These are phyloP conservation scores for Aschersonia sp. DNA, from an alignment of 2,329 filamentous ascomycete species.

Conservation along the genomic window DNA sequence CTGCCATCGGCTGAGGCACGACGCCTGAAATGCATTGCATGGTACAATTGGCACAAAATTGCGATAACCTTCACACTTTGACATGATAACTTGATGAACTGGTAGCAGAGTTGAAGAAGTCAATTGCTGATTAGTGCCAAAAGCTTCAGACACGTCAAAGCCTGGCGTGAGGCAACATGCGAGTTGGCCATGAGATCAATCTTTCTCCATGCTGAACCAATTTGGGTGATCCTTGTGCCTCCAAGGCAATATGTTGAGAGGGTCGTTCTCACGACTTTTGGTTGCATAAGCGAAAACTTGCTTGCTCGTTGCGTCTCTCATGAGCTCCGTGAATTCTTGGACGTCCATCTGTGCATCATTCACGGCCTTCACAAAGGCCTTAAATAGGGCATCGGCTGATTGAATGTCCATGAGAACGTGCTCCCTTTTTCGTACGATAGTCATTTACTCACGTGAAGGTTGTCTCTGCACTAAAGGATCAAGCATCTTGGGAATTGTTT, in stretches of 20 bases:
- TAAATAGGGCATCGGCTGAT: constrained; percentile 35
- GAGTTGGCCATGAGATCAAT: constrained; percentile 4
- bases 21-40: too few species aligned
- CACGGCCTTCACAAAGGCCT: constrained; percentile 32
- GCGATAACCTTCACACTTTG: too few species aligned
- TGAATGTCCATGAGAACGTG: constrained; percentile 1
- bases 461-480: constrained; percentile 35
- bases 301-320: constrained; percentile 30
- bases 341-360: constrained; percentile 33
- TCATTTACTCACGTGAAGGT: constrained; percentile 30
- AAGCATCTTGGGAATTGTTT: constrained; percentile 22
- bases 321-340: constrained; percentile 31
- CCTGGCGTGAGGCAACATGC: neutral
- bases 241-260: constrained; percentile 44
- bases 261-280: constrained; percentile 38
- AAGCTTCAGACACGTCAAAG: too few species aligned
- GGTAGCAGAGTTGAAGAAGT: too few species aligned
- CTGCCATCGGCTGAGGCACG: too few species aligned
- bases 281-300: constrained; percentile 36
- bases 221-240: constrained; percentile 42
- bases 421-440: neutral
- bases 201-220: constrained; percentile 30
- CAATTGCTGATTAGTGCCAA: too few species aligned
- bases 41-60: too few species aligned
- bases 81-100: too few species aligned